Conservation (phyloP, 2,329 filamentous ascomycete genomes). For the Pseudogymnoascus destructans region DNA sequence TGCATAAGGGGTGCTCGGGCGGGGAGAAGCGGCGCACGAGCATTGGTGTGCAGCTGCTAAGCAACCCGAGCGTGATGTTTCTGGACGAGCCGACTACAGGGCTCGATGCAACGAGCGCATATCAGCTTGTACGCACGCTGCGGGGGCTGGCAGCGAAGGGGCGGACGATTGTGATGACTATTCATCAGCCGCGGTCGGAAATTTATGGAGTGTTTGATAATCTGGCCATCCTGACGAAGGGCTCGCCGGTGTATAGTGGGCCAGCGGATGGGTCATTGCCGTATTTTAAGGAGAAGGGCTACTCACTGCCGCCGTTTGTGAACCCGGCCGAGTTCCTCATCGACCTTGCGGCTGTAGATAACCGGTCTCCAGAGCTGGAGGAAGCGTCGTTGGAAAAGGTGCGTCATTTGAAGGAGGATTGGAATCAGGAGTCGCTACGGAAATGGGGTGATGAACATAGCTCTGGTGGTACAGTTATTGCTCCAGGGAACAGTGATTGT, state of each 20-base stretch:
- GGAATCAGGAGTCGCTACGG: constrained; percentile 33
- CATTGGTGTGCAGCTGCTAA: constrained; percentile 66
- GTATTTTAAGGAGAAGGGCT: constrained; percentile 50
- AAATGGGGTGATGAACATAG: constrained; percentile 12
- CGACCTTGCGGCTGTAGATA: constrained; percentile 62
- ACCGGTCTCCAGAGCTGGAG: constrained; percentile 54
- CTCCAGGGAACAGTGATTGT: neutral
- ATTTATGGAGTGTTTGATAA: constrained; percentile 70
- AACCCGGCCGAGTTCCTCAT: constrained; percentile 69
- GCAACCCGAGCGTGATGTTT: constrained; percentile 65
- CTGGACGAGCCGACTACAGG: constrained; percentile 71
- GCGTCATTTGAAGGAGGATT: constrained; percentile 45
- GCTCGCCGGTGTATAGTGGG: constrained; percentile 57
- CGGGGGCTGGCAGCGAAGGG: constrained; percentile 55
- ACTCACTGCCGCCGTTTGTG: constrained; percentile 54
- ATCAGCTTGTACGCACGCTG: constrained; percentile 57
- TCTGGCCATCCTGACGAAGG: constrained; percentile 53
- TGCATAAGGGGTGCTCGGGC: constrained; percentile 63
- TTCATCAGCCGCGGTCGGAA: constrained; percentile 66
- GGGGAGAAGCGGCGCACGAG: constrained; percentile 67
- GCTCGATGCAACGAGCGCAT: constrained; percentile 64
- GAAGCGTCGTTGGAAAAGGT: constrained; percentile 45
- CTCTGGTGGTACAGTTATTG: neutral
- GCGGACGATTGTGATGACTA: constrained; percentile 58
- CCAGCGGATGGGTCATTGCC: constrained; percentile 41